A percentile compares a stretch with the other conserved stretches of the same genome.
Conservation (phyloP, 306 rosid genomes). For the Astragalus membranaceus region DNA sequence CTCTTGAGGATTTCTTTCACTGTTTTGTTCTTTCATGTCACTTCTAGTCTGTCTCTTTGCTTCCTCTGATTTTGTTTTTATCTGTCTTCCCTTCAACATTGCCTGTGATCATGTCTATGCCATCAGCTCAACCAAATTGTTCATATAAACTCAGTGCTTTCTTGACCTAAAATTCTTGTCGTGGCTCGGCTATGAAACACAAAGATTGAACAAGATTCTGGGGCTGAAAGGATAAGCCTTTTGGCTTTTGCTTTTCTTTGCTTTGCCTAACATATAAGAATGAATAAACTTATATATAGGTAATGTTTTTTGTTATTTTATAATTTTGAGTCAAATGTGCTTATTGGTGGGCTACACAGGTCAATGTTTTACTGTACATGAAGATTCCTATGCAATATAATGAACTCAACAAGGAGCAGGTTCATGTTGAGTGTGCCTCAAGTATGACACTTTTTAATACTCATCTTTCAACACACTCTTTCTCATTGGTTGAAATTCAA, state of each 20-base stretch:
- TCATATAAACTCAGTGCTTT: conserved; percentile 16
- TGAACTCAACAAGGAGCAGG: too few species aligned
- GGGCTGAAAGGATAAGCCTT: conserved; percentile 4
- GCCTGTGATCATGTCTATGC: conserved; percentile 1
- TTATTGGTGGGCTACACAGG: not conserved
- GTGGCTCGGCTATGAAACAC: conserved; percentile 12
- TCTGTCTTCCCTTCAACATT: conserved; percentile 11
- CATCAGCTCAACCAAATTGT: conserved; percentile 3
- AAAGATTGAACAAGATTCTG: conserved; percentile 20
- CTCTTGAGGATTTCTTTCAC: conserved; percentile 22
- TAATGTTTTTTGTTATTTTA: not conserved
- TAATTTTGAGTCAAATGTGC: not conserved
- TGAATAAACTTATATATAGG: not conserved
- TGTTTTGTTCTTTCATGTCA: conserved; percentile 30
- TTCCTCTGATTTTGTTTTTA: conserved; percentile 15
- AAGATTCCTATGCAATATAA: not conserved
- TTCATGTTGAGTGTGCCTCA: too few species aligned
- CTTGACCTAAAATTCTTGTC: conserved; percentile 36
- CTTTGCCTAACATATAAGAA: conserved; percentile 2
- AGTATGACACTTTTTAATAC: too few species aligned
- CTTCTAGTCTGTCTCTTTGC: not conserved
- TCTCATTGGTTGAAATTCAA: too few species aligned
- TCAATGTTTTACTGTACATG: not conserved
- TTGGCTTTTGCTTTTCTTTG: not conserved
- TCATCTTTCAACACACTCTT: too few species aligned